Evolutionary conservation across 176 grass and related monocot species (phyloP), one percentile per base, ranked within the genome.

Genomic region (Pontederia paniculata): DNA sequence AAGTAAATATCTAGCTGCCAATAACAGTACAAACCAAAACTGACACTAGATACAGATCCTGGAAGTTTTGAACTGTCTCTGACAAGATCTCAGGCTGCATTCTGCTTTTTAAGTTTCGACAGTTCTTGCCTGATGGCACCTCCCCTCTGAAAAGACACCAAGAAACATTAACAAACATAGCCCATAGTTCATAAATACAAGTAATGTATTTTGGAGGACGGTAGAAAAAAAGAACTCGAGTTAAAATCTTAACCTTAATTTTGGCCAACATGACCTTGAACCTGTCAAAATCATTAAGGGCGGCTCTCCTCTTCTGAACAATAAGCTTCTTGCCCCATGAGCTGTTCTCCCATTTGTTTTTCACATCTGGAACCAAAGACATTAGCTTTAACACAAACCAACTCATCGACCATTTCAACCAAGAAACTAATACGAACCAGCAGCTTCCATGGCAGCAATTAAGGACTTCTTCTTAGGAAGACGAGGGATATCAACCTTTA

Each of bases 271-370:
- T 72, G 53, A 78, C 75, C 68, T 78, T 78, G 21, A 78, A 78
- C 47, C 75, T 55, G 12, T 78, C 68, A 31, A 78, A 78, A 43
- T 72, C 75, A 72, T 72, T 78, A 52, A 78, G 65, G 52, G 68
- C 41, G 58, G 68, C 68, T 58, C 75, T 78, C 66, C 41, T 77
- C 66, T 70, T 77, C 42, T 77, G 74, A 43, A 78, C 75, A 46
- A 78, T 78, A 58, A 78, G 58, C 17, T 78, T 78, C 68, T 68
- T 72, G 42, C 75, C 75, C 75, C 75, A 78, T 17, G 67, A 78
- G 18, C 68, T 78, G 19, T 59, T 78, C 22, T 78, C 75, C 75
- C 75, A 78, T 42, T 62, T 71, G 59, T 72, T 72, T 61, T 78
- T 72, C 21, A 78, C 75, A 66, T 78, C 75, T 71, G 75, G 18